Conservation (phyloP, 257 asterid species). For the Solanum sparsipilum region DNA sequence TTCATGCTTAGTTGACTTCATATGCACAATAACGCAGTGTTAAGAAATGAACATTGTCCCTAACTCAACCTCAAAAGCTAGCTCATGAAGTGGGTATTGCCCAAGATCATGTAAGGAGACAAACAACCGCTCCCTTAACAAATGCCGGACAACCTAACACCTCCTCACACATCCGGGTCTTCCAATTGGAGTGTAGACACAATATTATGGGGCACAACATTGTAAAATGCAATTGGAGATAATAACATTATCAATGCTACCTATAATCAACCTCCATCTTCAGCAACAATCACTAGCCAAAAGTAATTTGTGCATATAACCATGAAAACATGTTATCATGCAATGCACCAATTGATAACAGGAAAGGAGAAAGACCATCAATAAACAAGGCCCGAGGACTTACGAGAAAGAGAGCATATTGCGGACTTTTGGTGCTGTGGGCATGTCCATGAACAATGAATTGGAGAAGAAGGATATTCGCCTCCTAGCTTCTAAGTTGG, state of each 20-base stretch:
- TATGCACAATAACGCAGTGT: background rate
- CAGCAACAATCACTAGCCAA: background rate
- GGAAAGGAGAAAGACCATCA: background rate
- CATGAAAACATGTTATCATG: background rate
- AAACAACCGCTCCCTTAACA: background rate
- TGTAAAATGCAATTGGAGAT: background rate
- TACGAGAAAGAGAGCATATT: conserved; percentile 98
- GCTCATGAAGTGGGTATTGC: background rate
- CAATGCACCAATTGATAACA: background rate
- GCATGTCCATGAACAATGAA: conserved; percentile 99
- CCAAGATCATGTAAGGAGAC: background rate
- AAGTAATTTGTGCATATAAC: background rate
- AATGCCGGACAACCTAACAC: background rate
- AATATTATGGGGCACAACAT: background rate
- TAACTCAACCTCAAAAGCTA: background rate
- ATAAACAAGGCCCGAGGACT: conserved; percentile 17
- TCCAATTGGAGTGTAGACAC: background rate
- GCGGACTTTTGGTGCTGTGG: conserved; percentile 96
- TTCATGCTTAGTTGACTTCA: background rate
- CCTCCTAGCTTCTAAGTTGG: conserved; percentile 96
- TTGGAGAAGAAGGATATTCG: conserved; percentile 96
- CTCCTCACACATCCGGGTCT: background rate
- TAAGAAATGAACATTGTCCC: background rate
- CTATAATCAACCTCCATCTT: background rate
- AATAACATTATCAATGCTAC: background rate